These are phyloP conservation scores for Aotearoamyces nothofagi DNA, from an alignment of 2,329 filamentous ascomycete genomes.

Conservation along the genomic window DNA sequence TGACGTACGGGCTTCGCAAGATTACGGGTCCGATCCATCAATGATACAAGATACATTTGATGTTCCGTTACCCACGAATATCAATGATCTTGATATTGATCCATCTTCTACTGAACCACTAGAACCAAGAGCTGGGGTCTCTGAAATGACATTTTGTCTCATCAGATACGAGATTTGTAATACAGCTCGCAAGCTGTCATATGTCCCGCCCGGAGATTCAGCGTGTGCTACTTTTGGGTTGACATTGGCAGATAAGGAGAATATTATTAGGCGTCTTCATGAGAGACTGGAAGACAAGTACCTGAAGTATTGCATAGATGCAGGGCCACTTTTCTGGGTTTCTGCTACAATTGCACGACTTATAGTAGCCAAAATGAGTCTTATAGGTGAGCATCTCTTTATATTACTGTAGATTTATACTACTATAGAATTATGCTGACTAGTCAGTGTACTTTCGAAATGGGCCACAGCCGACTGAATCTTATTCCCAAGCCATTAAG, in stretches of 20 bases:
- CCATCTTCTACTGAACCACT: slow-evolving; percentile 17
- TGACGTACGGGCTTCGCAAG: slow-evolving; percentile 43
- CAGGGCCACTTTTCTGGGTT: slow-evolving; percentile 33
- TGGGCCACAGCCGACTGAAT: no score
- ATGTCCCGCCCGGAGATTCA: slow-evolving; percentile 7
- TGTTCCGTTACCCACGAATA: slow-evolving; percentile 33
- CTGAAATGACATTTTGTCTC: slow-evolving; percentile 23
- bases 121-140: slow-evolving; percentile 15
- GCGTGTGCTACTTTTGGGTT: neutral
- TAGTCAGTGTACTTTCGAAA: no score
- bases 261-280: slow-evolving; percentile 16
- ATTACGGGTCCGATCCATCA: slow-evolving; percentile 46
- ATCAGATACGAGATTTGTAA: slow-evolving; percentile 20
- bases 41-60: slow-evolving; percentile 43
- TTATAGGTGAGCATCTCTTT: no score
- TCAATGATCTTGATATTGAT: slow-evolving; percentile 31
- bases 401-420: no score
- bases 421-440: no score
- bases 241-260: slow-evolving; percentile 17
- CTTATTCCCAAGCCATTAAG: slow-evolving; percentile 8
- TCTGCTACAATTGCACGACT: slow-evolving; percentile 26
- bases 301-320: slow-evolving; percentile 20
- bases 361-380: slow-evolving; percentile 23
- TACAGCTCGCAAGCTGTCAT: slow-evolving; percentile 11
- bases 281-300: slow-evolving; percentile 17